Base-by-base conservation (phyloP, 805 yeast species). In the Dipodascus geniculatus region DNA sequence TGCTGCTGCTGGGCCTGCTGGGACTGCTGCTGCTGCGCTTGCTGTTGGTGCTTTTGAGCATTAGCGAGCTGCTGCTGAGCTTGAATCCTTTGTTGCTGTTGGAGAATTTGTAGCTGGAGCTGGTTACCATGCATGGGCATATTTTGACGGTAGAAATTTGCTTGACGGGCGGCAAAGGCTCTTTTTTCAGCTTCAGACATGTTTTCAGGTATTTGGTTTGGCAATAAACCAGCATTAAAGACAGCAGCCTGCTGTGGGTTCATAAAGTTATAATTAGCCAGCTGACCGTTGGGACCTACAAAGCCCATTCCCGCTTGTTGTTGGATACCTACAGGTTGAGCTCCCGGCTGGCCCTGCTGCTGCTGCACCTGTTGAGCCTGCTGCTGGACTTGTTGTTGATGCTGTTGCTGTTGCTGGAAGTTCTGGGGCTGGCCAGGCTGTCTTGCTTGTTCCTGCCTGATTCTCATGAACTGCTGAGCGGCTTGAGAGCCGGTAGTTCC, bases 401-500 rank as follows among this genome's bases (percentile, higher is more conserved):
- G 61, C 20, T 53, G 58, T 53, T 56, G 66, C 51, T 55, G 60
- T 49, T 53, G 57, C 33, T 28, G 33, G 33, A 22, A 47, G 23
- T 53, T 56, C 52, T 55, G 61, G 50, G 48, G 42, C 50, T 71
- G 74, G 1, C 72, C 72, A 24, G 66, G 66, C 48, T 70, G 67
- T 49, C 68, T 71, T 16, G 68, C 68, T 52, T 67, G 68, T 38
- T 73, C 75, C 53, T 75, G 79, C 22, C 72, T 67, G 52, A 74
- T 67, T 0, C 79, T 77, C 58, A 76, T 73, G 33, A 72, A 63
- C 17, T 65, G 73, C 49, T 79, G 77, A 2, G 93, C 91, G 54
- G 78, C 70, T 1, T 74, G 71, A 14, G 61, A 51, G 2, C 85
- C 78, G 16, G 80, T 83, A 55, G 82, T 72, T 57, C 78, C 81